phyloP scores from a whole-genome alignment of 1,139 yeast genomes.

The Suhomyces bribrorum region DNA sequence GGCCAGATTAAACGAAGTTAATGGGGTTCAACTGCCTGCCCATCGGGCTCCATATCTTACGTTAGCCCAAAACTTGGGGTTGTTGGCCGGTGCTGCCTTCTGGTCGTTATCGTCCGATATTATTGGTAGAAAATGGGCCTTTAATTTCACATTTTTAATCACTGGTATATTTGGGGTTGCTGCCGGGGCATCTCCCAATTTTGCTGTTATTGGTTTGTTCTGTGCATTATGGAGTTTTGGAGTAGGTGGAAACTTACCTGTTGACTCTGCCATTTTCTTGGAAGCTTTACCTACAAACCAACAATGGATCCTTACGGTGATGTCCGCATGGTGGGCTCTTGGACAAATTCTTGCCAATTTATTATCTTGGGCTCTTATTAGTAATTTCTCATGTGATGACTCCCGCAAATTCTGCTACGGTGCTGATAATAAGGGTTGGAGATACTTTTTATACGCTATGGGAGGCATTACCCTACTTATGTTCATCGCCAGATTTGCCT shows the following conservation, averaged over 20 bases:
- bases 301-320: constrained; percentile 44
- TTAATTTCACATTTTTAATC: constrained; percentile 42
- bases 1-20: constrained; percentile 34
- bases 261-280: constrained; percentile 46
- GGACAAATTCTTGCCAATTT: constrained; percentile 44
- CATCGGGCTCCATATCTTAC: constrained; percentile 40
- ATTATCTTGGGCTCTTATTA: constrained; percentile 42
- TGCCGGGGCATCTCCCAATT: constrained; percentile 44
- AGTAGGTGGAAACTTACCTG: constrained; percentile 49
- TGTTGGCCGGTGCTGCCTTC: constrained; percentile 43
- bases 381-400: constrained; percentile 39
- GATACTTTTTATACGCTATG: constrained; percentile 44
- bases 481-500: constrained; percentile 37
- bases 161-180: constrained; percentile 41
- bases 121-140: constrained; percentile 47
- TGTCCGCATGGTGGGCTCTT: constrained; percentile 48
- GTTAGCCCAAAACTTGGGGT: constrained; percentile 45
- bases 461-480: constrained; percentile 44
- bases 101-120: constrained; percentile 46
- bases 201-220: constrained; percentile 42
- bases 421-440: constrained; percentile 45
- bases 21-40: constrained; percentile 42
- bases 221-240: constrained; percentile 47
- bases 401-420: constrained; percentile 26
- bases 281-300: constrained; percentile 42